Evolutionary conservation across 768 basidiomycete species (phyloP).

Genomic region (Serendipita vermifera): DNA sequence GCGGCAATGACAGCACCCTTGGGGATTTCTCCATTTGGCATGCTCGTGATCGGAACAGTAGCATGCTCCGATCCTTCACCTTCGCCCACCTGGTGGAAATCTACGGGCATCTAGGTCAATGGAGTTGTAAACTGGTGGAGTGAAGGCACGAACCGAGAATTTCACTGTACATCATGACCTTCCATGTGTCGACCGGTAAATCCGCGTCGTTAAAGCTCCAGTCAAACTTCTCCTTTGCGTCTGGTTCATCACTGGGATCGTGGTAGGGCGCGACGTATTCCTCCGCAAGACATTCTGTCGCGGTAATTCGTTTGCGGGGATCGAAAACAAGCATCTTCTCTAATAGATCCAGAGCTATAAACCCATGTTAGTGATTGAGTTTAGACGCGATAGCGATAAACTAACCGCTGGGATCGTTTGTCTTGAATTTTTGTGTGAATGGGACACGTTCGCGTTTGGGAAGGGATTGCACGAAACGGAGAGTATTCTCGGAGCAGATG

Average conservation of each 20-base stretch:
- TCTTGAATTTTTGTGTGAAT: conserved; percentile 84
- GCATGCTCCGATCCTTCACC: background rate
- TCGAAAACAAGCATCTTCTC: conserved; percentile 99
- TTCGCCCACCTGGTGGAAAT: conserved; percentile 18
- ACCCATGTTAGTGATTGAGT: conserved; percentile 9
- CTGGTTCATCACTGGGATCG: conserved; percentile 95
- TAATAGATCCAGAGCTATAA: conserved; percentile 76
- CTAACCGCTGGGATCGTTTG: conserved; percentile 74
- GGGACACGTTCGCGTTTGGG: conserved; percentile 94
- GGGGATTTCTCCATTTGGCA: background rate
- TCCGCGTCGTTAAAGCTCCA: conserved; percentile 99
- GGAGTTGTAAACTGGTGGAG: background rate
- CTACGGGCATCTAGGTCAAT: conserved; percentile 6
- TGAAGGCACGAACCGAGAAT: conserved; percentile 58
- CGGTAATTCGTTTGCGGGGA: conserved; percentile 92
- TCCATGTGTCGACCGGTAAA: conserved; percentile 97
- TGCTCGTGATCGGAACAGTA: background rate
- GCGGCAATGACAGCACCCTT: too few species aligned
- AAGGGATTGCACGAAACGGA: conserved; percentile 95
- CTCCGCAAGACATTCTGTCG: conserved; percentile 77
- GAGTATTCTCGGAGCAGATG: conserved; percentile 96
- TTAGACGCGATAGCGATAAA: conserved; percentile 12
- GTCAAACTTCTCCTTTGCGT: conserved; percentile 87
- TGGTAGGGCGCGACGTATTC: conserved; percentile 96
- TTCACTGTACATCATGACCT: conserved; percentile 99